Conservation (phyloP, 306 rosid genomes). For the Purshia tridentata region DNA sequence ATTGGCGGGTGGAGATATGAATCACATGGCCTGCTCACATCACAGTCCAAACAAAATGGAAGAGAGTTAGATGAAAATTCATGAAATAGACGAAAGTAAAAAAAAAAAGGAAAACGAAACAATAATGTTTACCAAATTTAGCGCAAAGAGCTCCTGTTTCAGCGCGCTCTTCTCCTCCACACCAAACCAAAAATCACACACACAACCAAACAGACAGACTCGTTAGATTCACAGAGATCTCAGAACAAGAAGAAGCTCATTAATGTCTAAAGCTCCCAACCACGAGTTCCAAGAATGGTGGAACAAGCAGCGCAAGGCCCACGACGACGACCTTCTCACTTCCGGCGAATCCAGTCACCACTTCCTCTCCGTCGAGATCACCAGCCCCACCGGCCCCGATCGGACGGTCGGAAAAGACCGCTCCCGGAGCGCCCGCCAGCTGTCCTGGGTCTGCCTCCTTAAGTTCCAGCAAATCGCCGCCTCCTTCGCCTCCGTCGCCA, state of each 20-base stretch:
- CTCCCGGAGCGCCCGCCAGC: conserved; percentile 73
- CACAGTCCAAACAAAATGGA: no score
- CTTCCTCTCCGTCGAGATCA: conserved; percentile 50
- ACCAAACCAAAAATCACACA: background rate
- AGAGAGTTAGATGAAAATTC: no score
- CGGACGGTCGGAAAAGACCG: conserved; percentile 61
- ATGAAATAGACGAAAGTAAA: no score
- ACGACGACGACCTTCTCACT: conserved; percentile 25
- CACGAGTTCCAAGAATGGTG: conserved; percentile 99
- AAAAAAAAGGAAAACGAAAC: background rate
- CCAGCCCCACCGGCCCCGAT: conserved; percentile 31
- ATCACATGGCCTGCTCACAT: no score
- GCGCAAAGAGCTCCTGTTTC: background rate
- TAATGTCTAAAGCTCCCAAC: conserved; percentile 79
- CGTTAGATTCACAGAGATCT: background rate
- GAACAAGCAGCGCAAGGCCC: conserved; percentile 75
- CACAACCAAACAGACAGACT: background rate
- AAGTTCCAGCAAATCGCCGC: conserved; percentile 70
- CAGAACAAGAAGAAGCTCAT: background rate
- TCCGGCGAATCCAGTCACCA: conserved; percentile 22
- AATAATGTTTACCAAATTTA: background rate
- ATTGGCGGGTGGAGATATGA: no score
- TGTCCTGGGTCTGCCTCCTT: conserved; percentile 67
- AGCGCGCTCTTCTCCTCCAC: background rate
- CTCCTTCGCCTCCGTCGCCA: conserved; percentile 44